These are phyloP conservation scores for Talaromyces sp. DNA, from an alignment of 2,329 filamentous ascomycete species.

Conservation along the genomic window DNA sequence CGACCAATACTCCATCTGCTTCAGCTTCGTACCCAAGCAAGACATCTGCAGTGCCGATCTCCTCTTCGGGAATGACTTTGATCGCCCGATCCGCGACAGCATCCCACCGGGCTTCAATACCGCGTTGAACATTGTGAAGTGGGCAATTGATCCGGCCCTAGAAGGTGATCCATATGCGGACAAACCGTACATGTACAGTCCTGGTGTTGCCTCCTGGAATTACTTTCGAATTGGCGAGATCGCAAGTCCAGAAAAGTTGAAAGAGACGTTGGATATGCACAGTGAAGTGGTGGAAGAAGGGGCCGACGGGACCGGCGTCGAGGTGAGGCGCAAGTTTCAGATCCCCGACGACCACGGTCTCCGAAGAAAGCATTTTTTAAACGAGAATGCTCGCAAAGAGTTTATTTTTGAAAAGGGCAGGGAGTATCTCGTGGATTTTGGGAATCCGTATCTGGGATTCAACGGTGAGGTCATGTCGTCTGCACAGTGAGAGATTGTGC, in stretches of 20 bases:
- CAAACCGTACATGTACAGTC: conserved; percentile 78
- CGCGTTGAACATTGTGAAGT: conserved; percentile 79
- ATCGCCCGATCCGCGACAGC: conserved; percentile 78
- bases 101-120: conserved; percentile 82
- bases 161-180: conserved; percentile 89
- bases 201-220: conserved; percentile 76
- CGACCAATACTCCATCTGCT: conserved; percentile 81
- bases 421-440: conserved; percentile 68
- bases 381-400: conserved; percentile 47
- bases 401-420: conserved; percentile 61
- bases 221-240: conserved; percentile 58
- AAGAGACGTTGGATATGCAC: conserved; percentile 34
- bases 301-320: conserved; percentile 53
- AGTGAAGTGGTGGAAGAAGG: conserved; percentile 60
- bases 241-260: conserved; percentile 10
- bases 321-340: conserved; percentile 42
- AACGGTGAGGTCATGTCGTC: conserved; percentile 45
- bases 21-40: conserved; percentile 69
- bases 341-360: conserved; percentile 51
- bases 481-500: neutral
- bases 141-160: conserved; percentile 85
- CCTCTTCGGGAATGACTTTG: conserved; percentile 94
- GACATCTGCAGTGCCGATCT: conserved; percentile 65
- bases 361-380: conserved; percentile 59
- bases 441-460: conserved; percentile 89